Base-by-base conservation (phyloP, 345 rosid species). In the Rhodomyrtus tomentosa region DNA sequence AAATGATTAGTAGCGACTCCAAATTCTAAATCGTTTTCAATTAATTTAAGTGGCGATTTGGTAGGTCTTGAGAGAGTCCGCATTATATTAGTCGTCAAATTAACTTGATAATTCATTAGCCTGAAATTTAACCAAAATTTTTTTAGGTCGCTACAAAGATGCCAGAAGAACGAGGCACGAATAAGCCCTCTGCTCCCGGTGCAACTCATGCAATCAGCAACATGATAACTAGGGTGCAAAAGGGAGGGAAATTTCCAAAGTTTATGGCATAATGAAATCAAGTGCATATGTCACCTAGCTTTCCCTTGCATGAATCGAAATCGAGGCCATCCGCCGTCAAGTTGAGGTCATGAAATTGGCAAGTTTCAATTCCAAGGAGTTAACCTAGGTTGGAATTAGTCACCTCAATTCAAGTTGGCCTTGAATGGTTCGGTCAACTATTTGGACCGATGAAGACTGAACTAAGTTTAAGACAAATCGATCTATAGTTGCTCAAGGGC, bases 161-260 rank as follows among this genome's bases (percentile, higher is more conserved):
- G 7, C 0, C 2, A 27, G 10, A 27, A 59, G 38, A 59, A 27
- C 6, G 73, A 29, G 38, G 38, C 73, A 27, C 0, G 10, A 59
- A 32, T 1, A 29, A 16, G 4, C 73, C 21, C 38, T 59, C 5
- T 6, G 0, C 38, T 6, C 0, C 7, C 3, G 2, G 2, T 6
- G 73, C 29, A 59, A 59, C 20, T 59, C 73, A 29, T 59, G 6
- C 27, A 29, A 27, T 38, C 10, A 59, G 10, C 7, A 0, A 59
- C 21, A 3, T 14, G 72, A 5, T 27, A 3, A 14, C 0, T 2
- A 58, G 36, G 36, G 36, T 2, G 72, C 9, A 3, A 15, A 59
- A 58, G 14, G 7, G 2, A 5, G 10, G 21, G 29, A 59, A 59
- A 12, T 29, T 1, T 6, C 14, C 73, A 6, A 15, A 59, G 21